Base-by-base conservation (phyloP, 306 rosid genomes). In the Vigna mungo region DNA sequence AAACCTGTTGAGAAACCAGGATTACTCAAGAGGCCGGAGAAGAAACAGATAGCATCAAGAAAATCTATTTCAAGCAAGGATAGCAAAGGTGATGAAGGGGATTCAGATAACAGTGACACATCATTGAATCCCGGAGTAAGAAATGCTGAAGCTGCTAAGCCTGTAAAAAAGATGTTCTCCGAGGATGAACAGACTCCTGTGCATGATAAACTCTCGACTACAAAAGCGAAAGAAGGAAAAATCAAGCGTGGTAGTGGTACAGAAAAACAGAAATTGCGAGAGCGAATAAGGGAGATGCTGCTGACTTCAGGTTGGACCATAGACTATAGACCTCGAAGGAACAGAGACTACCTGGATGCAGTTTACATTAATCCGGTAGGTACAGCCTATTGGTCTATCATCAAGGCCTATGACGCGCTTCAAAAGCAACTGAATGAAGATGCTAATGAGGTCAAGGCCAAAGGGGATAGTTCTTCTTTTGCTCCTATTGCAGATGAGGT, bases 311-410 rank as follows among this genome's bases (percentile, higher is more conserved):
- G 96, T 65, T 93, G 97, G 97, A 89, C 87, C 10, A 93, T 93
- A 27, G 97, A 93, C 78, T 93, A 93, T 84, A 87, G 97, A 62
- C 97, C 97, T 77, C 84, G 97, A 80, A 90, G 96, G 89, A 90
- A 93, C 75, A 86, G 96, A 84, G 96, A 90, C 84, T 93, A 93
- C 64, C 88, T 93, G 23, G 97, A 93, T 87, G 96, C 97, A 9
- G 97, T 93, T 72, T 93, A 93, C 66, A 89, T 90, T 58, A 93
- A 93, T 78, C 96, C 94, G 18, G 70, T 77, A 7, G 97, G 97
- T 73, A 93, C 97, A 30, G 97, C 97, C 43, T 93, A 93, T 77
- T 93, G 97, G 97, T 93, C 97, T 43, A 93, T 93, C 77, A 87
- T 93, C 75, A 93, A 93, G 83, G 97, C 97, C 60, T 93, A 93